Base-by-base conservation (phyloP, 257 asterid genomes). In the Primulina huaijiensis region DNA sequence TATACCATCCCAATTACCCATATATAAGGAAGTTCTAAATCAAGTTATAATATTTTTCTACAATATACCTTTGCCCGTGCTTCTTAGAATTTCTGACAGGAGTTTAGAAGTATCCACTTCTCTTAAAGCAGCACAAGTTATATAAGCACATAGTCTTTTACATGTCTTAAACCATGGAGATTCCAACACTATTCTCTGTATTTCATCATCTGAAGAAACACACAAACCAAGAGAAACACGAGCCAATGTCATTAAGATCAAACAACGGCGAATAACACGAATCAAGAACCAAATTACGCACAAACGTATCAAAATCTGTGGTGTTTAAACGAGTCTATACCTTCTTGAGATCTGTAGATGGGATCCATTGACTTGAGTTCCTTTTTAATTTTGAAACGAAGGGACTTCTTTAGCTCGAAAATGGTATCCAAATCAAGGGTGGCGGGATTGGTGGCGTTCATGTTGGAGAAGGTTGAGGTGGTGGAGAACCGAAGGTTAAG, bases 121-220 rank as follows among this genome's bases (percentile, higher is more conserved):
- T 81, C 96, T 81, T 55, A 94, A 74, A 73, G 96, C 87, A 73
- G 88, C 80, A 67, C 95, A 91, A 56, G 93, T 86, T 40, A 94
- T 86, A 67, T 94, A 94, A 74, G 99, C 99, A 73, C 99, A 94
- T 30, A 94, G 79, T 46, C 95, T 83, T 52, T 72, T 79, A 77
- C 96, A 88, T 21, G 89, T 83, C 78, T 84, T 91, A 80, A 91
- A 94, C 99, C 99, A 91, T 12, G 97, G 95, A 76, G 96, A 91
- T 74, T 86, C 92, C 89, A 89, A 57, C 37, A 91, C 87, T 55
- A 78, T 59, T 50, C 72, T 89, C 82, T 91, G 99, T 55, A 91
- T 85, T 23, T 84, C 88, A 64, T 89, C 96, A 81, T 94, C 99
- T 94, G 85, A 62, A 59, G 76, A 19, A 66, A 65, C 29, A 56